phyloP scores from a whole-genome alignment of 352 stramenopile genomes.

The Aphanomyces invadans region DNA sequence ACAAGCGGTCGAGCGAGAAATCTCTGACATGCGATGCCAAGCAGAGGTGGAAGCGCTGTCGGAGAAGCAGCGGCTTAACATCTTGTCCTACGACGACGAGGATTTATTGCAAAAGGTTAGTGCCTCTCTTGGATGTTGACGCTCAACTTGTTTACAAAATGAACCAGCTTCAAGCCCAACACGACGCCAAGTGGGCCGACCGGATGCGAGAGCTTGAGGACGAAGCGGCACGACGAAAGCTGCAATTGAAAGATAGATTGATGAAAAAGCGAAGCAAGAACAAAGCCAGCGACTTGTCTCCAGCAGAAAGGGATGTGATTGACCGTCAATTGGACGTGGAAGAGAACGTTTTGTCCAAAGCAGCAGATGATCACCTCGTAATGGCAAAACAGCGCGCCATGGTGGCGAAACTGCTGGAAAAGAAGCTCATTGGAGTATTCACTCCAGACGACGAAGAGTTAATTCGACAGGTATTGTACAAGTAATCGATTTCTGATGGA shows the following conservation, averaged over 20 bases:
- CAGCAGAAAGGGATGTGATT: conserved; percentile 15
- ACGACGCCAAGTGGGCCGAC: conserved; percentile 2
- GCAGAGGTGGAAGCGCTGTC: not conserved
- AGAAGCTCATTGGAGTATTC: not conserved
- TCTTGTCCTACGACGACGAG: conserved; percentile 5
- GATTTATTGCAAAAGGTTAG: conserved; percentile 5
- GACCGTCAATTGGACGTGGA: conserved; percentile 4
- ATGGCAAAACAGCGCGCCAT: not conserved
- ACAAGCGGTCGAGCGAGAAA: not conserved
- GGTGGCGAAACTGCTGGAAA: conserved; percentile 9
- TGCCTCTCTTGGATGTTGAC: no score
- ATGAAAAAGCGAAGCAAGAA: conserved; percentile 29
- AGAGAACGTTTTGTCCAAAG: not conserved
- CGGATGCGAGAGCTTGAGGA: not conserved
- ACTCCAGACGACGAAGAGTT: not conserved
- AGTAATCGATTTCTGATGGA: not conserved
- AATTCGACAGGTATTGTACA: not conserved
- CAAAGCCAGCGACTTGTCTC: not conserved
- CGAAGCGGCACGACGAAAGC: not conserved
- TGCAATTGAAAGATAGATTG: conserved; percentile 33
- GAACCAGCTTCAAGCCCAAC: not conserved
- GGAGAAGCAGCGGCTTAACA: conserved; percentile 10
- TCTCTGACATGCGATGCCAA: not conserved
- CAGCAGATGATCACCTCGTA: not conserved
- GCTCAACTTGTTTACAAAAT: no score